phyloP scores from a whole-genome alignment of 2,329 filamentous ascomycete species.

The Xylaria sp. region DNA sequence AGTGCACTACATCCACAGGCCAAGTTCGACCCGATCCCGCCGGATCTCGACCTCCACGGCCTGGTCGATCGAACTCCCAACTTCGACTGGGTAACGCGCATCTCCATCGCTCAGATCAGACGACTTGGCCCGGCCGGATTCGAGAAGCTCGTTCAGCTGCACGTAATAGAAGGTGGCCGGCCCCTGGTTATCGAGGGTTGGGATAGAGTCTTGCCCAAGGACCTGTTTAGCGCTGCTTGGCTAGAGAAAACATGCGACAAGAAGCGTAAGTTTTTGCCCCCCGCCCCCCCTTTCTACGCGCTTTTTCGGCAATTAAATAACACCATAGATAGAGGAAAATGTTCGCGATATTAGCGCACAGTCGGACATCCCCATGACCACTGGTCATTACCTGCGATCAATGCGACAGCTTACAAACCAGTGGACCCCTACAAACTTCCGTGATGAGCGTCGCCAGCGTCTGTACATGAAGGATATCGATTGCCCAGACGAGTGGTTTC shows the following conservation, averaged over 20 bases:
- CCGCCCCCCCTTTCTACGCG: too few relatives aligned
- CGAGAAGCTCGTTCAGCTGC: constrained; percentile 83
- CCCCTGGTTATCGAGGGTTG: constrained; percentile 93
- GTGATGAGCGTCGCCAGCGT: constrained; percentile 81
- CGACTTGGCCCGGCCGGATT: constrained; percentile 81
- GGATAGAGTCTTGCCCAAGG: constrained; percentile 76
- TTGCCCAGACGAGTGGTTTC: constrained; percentile 86
- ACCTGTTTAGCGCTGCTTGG: constrained; percentile 84
- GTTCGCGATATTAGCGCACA: constrained; percentile 82
- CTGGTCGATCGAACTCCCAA: constrained; percentile 83
- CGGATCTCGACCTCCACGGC: constrained; percentile 79
- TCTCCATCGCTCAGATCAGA: constrained; percentile 81
- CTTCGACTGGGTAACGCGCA: constrained; percentile 86
- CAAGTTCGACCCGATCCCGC: constrained; percentile 90
- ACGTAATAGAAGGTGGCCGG: constrained; percentile 86
- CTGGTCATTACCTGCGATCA: constrained; percentile 88
- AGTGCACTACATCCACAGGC: constrained; percentile 79
- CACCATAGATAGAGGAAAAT: constrained; percentile 71
- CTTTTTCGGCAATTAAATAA: constrained; percentile 40
- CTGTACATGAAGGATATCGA: constrained; percentile 98
- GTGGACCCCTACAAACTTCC: constrained; percentile 79
- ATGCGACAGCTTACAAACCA: constrained; percentile 87
- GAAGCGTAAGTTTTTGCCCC: constrained; percentile 68
- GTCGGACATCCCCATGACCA: constrained; percentile 82
- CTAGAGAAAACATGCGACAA: constrained; percentile 80